Base-by-base conservation (phyloP, 768 basidiomycete genomes). In the Suillus bovinus region DNA sequence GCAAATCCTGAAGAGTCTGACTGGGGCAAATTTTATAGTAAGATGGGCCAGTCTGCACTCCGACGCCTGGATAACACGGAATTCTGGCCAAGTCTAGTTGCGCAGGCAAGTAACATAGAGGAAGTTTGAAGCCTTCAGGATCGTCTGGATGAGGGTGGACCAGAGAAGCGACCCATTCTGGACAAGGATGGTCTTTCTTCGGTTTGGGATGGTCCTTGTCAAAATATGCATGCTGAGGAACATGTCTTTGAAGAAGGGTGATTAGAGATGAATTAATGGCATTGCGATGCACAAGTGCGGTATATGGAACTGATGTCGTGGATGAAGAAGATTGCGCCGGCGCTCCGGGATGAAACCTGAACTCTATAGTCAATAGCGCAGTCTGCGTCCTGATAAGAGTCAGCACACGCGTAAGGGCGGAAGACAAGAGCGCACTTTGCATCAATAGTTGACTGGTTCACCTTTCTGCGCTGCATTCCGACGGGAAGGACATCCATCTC, bases 401-500 rank as follows among this genome's bases (percentile, higher is more conserved):
- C 44, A 71, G 64, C 36, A 24, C 36, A 53, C 33, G 10, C 36
- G 44, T 65, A 64, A 31, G 53, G 64, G 42, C 5, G 22, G 50
- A 58, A 73, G 58, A 58, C 60, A 54, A 47, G 46, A 36, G 78
- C 85, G 66, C 74, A 96, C 94, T 84, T 93, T 72, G 79, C 77
- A 77, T 95, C 89, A 86, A 91, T 95, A 27, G 79, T 82, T 8
- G 93, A 94, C 72, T 93, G 90, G 72, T 96, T 97, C 60, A 81
- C 66, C 67, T 81, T 88, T 62, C 87, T 79, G 63, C 86, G 80
- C 66, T 90, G 88, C 94, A 97, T 97, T 14, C 94, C 94, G 33
- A 80, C 71, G 0, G 94, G 87, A 47, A 96, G 81, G 60, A 92
- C 67, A 52, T 91, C 91, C 75, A 94, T 81, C 49, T 89, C 85